Evolutionary conservation across 495 filamentous ascomycete species (phyloP).

Genomic region (Daldinia childiae): DNA sequence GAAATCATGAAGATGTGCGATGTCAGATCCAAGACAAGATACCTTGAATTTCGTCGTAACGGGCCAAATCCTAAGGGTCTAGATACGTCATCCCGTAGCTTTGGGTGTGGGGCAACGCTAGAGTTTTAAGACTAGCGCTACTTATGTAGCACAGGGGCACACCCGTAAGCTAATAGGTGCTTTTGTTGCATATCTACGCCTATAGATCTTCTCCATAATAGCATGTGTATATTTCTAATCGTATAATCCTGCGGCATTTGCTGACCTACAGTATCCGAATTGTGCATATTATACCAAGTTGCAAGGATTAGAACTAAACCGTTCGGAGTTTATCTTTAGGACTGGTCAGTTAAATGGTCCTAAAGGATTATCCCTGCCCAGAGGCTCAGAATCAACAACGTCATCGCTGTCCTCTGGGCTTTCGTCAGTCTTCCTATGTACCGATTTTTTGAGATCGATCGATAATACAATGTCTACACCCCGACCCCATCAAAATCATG

Average conservation of each 20-base stretch:
- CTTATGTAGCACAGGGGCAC: not conserved
- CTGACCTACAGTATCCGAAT: not conserved
- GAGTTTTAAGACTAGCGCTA: slow-evolving; percentile 10
- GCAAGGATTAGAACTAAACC: slow-evolving; percentile 10
- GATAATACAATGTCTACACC: slow-evolving; percentile 23
- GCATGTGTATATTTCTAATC: not conserved
- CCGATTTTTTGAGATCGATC: slow-evolving; percentile 21
- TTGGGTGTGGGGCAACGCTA: slow-evolving; percentile 8
- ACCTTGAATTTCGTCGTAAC: slow-evolving; percentile 25
- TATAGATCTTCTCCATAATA: not conserved
- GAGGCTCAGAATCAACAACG: slow-evolving; percentile 31
- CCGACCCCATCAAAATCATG: slow-evolving; percentile 20
- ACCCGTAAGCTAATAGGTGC: not conserved
- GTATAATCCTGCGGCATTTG: not conserved
- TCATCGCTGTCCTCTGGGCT: slow-evolving; percentile 38
- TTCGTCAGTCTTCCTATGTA: slow-evolving; percentile 34
- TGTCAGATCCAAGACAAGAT: slow-evolving; percentile 20
- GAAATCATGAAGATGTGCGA: slow-evolving; percentile 9
- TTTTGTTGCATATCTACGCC: not conserved
- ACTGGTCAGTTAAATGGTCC: slow-evolving; percentile 16
- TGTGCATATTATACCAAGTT: slow-evolving; percentile 13
- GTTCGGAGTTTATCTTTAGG: slow-evolving; percentile 19
- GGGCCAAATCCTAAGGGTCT: not conserved
- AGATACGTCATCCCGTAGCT: slow-evolving; percentile 36
- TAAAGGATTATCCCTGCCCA: slow-evolving; percentile 26